Percentiles rank a stretch among this genome's conserved stretches.
These are phyloP conservation scores for Fibroporia radiculosa DNA, from an alignment of 768 basidiomycete genomes.

Conservation along the genomic window DNA sequence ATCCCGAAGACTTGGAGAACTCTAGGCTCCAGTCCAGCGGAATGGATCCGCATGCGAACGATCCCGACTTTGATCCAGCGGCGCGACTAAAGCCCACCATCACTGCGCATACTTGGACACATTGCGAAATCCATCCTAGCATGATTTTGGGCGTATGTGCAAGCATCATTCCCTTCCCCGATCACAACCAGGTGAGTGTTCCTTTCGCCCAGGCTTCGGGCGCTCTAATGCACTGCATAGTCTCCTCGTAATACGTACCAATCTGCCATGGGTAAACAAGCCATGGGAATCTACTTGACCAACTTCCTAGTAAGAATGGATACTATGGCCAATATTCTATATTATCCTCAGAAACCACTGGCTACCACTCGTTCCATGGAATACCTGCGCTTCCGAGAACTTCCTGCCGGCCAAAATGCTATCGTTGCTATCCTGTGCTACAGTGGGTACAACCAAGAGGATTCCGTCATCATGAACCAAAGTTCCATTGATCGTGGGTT, in stretches of 20 bases:
- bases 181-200: constrained; percentile 87
- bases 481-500: constrained; percentile 96
- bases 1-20: constrained; percentile 88
- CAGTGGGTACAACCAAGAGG: constrained; percentile 99
- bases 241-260: constrained; percentile 99
- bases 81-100: constrained; percentile 81
- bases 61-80: constrained; percentile 76
- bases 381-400: constrained; percentile 96
- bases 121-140: constrained; percentile 98
- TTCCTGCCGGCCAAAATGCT: constrained; percentile 98
- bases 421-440: constrained; percentile 98
- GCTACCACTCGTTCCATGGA: constrained; percentile 99
- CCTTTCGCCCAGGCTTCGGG: neutral
- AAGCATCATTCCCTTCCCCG: constrained; percentile 98
- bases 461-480: constrained; percentile 99
- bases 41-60: constrained; percentile 49
- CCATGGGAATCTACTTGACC: constrained; percentile 97
- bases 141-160: constrained; percentile 99
- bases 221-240: constrained; percentile 32
- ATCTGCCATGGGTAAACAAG: constrained; percentile 99
- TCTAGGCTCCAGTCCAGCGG: constrained; percentile 62
- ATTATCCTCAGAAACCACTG: constrained; percentile 98
- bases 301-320: constrained; percentile 99
- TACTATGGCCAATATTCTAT: constrained; percentile 99
- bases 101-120: constrained; percentile 90